phyloP scores from a whole-genome alignment of 2,329 filamentous ascomycete species.

The Hypoxylon sp. region DNA sequence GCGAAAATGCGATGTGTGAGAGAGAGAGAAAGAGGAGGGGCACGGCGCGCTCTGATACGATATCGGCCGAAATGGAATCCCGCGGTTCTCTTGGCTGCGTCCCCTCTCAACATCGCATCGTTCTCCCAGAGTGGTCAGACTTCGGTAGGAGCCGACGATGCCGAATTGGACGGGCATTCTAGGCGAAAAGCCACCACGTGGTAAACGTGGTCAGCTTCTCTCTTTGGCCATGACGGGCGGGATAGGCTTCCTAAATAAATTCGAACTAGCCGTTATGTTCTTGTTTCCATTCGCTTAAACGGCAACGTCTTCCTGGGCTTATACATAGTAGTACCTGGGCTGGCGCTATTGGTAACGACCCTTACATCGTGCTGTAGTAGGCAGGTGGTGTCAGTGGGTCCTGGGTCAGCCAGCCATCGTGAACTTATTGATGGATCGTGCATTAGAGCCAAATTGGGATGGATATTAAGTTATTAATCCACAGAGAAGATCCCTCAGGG shows the following conservation, averaged over 20 bases:
- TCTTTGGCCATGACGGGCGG: slow-evolving; percentile 27
- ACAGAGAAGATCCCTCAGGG: slow-evolving; percentile 34
- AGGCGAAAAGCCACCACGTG: slow-evolving; percentile 37
- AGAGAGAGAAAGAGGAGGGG: no score
- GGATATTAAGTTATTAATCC: slow-evolving; percentile 35
- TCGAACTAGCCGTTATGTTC: slow-evolving; percentile 12
- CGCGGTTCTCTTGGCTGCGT: slow-evolving; percentile 35
- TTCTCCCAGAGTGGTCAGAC: slow-evolving; percentile 34
- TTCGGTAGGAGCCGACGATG: slow-evolving; percentile 36
- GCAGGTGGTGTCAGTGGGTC: slow-evolving; percentile 38
- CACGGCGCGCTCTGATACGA: slow-evolving; percentile 38
- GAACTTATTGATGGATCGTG: slow-evolving; percentile 40
- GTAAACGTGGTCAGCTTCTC: slow-evolving; percentile 36
- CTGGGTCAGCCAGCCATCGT: slow-evolving; percentile 34
- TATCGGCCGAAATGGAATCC: slow-evolving; percentile 36
- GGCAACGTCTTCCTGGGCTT: slow-evolving; percentile 29
- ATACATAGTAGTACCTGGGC: no score
- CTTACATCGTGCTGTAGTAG: slow-evolving; percentile 36
- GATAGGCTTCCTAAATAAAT: slow-evolving; percentile 34
- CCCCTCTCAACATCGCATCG: slow-evolving; percentile 26
- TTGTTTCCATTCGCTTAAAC: slow-evolving; percentile 30
- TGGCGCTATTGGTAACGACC: slow-evolving; percentile 37
- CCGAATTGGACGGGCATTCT: slow-evolving; percentile 27
- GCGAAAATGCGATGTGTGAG: not conserved
- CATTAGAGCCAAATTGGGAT: slow-evolving; percentile 38